Conservation (phyloP, 441 rosid species). For the Eruca vesicaria region DNA sequence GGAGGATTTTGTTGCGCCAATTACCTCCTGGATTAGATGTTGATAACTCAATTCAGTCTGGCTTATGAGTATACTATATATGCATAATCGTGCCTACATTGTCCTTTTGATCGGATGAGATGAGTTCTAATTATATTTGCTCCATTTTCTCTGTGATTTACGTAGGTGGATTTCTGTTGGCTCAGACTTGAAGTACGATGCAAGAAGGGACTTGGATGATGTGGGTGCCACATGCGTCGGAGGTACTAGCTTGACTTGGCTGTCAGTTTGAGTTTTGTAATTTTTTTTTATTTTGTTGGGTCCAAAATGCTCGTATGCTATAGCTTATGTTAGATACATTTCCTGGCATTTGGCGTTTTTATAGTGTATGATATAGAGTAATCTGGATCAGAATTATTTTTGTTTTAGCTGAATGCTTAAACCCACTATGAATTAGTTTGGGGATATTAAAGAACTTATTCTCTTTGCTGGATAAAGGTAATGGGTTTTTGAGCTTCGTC, state of each 20-base stretch:
- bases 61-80: not conserved
- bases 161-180: conserved; percentile 98
- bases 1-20: not conserved
- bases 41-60: conserved; percentile 10
- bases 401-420: conserved; percentile 6
- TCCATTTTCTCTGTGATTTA: conserved; percentile 35
- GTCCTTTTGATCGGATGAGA: conserved; percentile 5
- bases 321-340: not conserved
- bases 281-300: not conserved
- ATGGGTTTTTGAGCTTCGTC: not conserved
- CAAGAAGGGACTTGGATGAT: conserved; percentile 99
- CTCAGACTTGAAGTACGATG: conserved; percentile 94
- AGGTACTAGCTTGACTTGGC: conserved; percentile 45
- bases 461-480: conserved; percentile 13
- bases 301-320: conserved; percentile 11
- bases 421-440: not conserved
- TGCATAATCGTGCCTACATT: conserved; percentile 1
- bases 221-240: conserved; percentile 80
- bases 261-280: conserved; percentile 11
- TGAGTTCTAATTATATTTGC: conserved; percentile 22
- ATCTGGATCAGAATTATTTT: conserved; percentile 1
- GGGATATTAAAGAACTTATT: not conserved
- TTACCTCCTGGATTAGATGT: not conserved
- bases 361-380: conserved; percentile 9
- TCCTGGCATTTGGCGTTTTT: conserved; percentile 5